Conservation (phyloP, 805 yeast species). For the Isabelozyma gotoi region DNA sequence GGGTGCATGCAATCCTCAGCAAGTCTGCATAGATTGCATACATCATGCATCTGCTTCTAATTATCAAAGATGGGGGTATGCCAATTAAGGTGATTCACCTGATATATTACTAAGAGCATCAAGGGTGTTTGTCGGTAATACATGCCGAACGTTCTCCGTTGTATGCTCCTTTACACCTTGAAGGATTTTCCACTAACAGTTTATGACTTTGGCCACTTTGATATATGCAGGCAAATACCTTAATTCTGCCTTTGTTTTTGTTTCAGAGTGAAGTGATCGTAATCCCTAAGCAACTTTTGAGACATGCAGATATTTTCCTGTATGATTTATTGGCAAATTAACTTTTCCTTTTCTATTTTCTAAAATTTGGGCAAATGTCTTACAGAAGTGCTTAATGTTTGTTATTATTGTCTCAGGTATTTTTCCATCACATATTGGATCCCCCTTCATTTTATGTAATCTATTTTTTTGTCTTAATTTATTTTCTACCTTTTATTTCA, state of each 20-base stretch:
- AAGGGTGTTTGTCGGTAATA: too few relatives aligned
- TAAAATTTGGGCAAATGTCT: neutral
- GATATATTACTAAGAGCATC: too few relatives aligned
- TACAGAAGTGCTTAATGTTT: neutral
- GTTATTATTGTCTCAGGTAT: neutral
- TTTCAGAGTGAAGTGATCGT: slow-evolving; percentile 7
- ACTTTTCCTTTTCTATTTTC: neutral
- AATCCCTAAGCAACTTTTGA: slow-evolving; percentile 3
- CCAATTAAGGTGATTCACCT: too few relatives aligned
- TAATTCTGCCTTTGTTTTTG: neutral
- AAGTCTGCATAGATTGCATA: too few relatives aligned
- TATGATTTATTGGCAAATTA: too few relatives aligned
- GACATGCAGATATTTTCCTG: slow-evolving; percentile 3
- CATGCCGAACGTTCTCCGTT: too few relatives aligned
- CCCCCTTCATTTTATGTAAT: neutral
- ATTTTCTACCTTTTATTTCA: neutral
- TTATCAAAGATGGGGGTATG: too few relatives aligned
- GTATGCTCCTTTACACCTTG: too few relatives aligned
- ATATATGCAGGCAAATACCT: neutral
- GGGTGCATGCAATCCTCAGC: too few relatives aligned
- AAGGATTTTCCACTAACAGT: too few relatives aligned
- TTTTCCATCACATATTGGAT: neutral
- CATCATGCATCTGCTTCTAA: neutral
- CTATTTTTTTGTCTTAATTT: neutral
- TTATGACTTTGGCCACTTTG: neutral